Evolutionary conservation across 2,329 filamentous ascomycete species (phyloP).

Genomic region (Atkinsonella texensis): DNA sequence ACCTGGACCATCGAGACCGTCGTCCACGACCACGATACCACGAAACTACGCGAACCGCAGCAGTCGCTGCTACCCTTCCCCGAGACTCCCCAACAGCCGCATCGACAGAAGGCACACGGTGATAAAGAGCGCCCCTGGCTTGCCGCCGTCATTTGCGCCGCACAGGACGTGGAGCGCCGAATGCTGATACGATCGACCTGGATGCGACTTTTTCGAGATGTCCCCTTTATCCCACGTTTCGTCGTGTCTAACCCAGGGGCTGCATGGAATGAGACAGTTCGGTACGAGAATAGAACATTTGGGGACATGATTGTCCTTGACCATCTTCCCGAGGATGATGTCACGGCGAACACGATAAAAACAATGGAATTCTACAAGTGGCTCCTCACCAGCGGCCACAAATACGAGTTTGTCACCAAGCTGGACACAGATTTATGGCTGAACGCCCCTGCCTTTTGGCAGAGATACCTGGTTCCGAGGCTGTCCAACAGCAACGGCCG

Average conservation of each 20-base stretch:
- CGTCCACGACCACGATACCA: conserved; percentile 5
- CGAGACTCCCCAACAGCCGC: conserved; percentile 12
- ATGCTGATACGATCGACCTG: conserved; percentile 20
- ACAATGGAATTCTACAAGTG: conserved; percentile 21
- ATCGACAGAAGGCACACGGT: background rate
- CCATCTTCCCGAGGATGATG: conserved; percentile 17
- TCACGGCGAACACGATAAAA: conserved; percentile 22
- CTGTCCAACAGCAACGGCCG: conserved; percentile 10
- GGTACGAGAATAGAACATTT: conserved; percentile 19
- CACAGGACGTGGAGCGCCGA: conserved; percentile 15
- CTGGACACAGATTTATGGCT: conserved; percentile 21
- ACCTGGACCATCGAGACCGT: conserved; percentile 5
- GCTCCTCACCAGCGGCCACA: conserved; percentile 12
- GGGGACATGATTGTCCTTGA: conserved; percentile 23
- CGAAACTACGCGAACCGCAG: background rate
- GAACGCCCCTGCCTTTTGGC: conserved; percentile 20
- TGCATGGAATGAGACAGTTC: conserved; percentile 15
- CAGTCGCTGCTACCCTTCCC: conserved; percentile 15
- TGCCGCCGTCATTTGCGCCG: conserved; percentile 18
- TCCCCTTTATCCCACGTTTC: conserved; percentile 19
- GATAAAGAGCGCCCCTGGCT: conserved; percentile 14
- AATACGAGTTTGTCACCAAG: conserved; percentile 21
- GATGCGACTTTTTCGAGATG: conserved; percentile 18
- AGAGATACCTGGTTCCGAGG: conserved; percentile 15
- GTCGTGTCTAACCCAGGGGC: conserved; percentile 19